Conservation (phyloP, 164 flowering plant genomes). For the Chimonanthus praecox region DNA sequence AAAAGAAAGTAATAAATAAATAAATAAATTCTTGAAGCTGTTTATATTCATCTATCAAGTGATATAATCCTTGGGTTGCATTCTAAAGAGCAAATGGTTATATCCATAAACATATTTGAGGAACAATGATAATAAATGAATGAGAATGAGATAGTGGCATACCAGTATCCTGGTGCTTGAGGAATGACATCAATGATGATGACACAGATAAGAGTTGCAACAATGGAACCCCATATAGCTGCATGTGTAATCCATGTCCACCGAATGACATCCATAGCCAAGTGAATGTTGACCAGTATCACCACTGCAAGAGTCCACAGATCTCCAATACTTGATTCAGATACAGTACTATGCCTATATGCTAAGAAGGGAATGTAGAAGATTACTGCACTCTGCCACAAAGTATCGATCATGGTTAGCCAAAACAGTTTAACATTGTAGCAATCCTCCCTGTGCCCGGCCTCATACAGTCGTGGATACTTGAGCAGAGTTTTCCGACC, state of each 20-base stretch:
- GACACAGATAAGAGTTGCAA: conserved; percentile 71
- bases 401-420: conserved; percentile 82
- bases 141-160: conserved; percentile 18
- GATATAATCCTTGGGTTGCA: neutral
- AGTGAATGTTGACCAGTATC: conserved; percentile 75
- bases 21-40: no score
- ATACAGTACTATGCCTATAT: conserved; percentile 59
- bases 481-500: conserved; percentile 61
- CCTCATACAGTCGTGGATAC: conserved; percentile 77
- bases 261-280: conserved; percentile 86
- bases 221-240: conserved; percentile 86
- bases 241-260: conserved; percentile 90
- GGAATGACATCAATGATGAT: conserved; percentile 72
- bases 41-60: neutral
- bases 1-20: no score
- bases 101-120: neutral
- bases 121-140: neutral
- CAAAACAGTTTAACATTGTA: conserved; percentile 69
- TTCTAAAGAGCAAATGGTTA: neutral
- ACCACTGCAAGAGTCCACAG: conserved; percentile 90
- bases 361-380: conserved; percentile 73
- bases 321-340: conserved; percentile 71
- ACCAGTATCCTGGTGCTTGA: conserved; percentile 70
- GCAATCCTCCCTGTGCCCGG: conserved; percentile 76
- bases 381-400: conserved; percentile 81